Conservation (phyloP, 345 rosid species). For the Cardiospermum halicacabum region DNA sequence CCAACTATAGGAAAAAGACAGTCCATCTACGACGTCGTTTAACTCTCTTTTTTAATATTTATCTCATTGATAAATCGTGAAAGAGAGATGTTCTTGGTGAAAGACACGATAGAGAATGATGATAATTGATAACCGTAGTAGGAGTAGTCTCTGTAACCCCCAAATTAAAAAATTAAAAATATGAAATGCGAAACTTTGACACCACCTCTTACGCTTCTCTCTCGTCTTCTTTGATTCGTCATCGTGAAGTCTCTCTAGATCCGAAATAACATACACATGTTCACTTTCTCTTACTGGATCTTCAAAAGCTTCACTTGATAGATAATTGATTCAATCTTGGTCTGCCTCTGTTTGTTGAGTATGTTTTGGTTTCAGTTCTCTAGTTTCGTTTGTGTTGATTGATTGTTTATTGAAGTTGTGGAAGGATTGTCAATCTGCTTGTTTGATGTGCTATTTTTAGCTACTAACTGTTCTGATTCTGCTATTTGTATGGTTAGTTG, state of each 20-base stretch:
- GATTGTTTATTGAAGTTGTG: neutral
- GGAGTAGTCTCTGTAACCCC: too few species aligned
- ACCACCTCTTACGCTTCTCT: neutral
- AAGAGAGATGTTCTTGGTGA: too few species aligned
- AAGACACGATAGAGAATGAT: neutral
- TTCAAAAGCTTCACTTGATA: neutral
- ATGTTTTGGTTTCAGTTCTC: neutral
- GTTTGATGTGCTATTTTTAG: neutral
- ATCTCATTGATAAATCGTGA: neutral
- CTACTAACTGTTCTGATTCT: neutral
- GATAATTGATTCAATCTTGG: constrained; percentile 18
- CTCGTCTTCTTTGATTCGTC: constrained; percentile 13
- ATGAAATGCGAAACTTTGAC: neutral
- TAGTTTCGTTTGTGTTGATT: neutral
- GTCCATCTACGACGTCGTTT: neutral
- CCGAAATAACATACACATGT: constrained; percentile 3
- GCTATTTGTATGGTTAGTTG: neutral
- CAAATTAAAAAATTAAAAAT: constrained; percentile 4
- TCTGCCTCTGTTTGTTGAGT: constrained; percentile 18
- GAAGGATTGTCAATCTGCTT: neutral
- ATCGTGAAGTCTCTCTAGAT: neutral
- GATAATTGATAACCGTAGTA: neutral
- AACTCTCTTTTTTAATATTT: neutral
- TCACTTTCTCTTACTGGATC: constrained; percentile 9
- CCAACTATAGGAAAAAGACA: neutral